Percentiles rank a stretch among this genome's conserved stretches.
phyloP scores from a whole-genome alignment of 176 grass and related monocot genomes.

The Oryza officinalis region DNA sequence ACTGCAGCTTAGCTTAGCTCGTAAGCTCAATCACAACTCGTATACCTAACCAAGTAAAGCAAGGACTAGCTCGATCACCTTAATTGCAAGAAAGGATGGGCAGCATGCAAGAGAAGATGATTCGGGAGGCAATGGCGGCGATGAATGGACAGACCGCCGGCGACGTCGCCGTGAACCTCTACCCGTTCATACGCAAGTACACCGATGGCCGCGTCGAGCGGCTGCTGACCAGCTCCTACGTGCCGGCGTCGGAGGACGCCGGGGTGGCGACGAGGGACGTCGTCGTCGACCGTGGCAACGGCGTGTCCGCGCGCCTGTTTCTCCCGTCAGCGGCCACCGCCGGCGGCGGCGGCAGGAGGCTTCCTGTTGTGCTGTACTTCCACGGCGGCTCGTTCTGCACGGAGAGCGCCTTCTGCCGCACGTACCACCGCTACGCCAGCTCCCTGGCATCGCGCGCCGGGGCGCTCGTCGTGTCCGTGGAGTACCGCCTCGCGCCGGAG shows the following conservation, averaged over 20 bases:
- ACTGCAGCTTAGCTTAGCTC: no score
- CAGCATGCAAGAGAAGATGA: not conserved
- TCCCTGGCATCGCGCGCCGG: constrained; percentile 27
- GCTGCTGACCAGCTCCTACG: not conserved
- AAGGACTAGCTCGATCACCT: no score
- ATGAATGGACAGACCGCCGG: not conserved
- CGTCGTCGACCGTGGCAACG: not conserved
- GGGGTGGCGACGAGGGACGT: not conserved
- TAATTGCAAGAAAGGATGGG: not conserved
- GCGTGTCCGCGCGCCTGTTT: constrained; percentile 12
- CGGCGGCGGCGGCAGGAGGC: not conserved
- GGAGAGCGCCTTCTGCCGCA: constrained; percentile 26
- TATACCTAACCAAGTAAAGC: no score
- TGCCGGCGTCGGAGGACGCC: not conserved
- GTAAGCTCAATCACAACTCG: no score
- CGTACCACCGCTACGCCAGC: constrained; percentile 41
- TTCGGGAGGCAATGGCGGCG: not conserved
- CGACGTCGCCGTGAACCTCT: not conserved
- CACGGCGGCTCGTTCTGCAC: constrained; percentile 48
- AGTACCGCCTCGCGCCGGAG: constrained; percentile 62
- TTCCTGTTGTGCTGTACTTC: constrained; percentile 50
- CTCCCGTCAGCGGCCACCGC: not conserved
- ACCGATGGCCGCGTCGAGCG: not conserved
- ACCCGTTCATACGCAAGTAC: not conserved
- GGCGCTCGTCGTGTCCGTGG: constrained; percentile 35